Evolutionary conservation across 2,329 filamentous ascomycete species (phyloP).

Genomic region (Trichoderma sp.): DNA sequence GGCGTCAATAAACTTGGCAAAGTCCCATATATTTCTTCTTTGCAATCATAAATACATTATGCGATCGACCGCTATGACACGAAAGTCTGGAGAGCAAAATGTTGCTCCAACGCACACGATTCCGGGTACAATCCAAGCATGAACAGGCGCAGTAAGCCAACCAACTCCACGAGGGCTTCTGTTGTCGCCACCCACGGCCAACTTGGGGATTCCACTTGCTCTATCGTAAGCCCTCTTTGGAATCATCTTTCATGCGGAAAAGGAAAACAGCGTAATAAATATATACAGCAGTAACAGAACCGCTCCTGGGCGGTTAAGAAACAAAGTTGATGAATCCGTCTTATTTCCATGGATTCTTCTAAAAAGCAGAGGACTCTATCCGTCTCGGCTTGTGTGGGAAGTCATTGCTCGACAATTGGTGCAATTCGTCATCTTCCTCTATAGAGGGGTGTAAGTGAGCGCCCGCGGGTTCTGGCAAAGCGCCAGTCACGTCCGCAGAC

Average conservation of each 20-base stretch:
- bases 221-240: not conserved
- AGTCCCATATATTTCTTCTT: not conserved
- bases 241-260: not conserved
- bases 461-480: constrained; percentile 17
- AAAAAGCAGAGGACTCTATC: constrained; percentile 28
- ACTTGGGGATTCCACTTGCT: not conserved
- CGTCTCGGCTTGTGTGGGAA: constrained; percentile 26
- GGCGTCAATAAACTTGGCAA: not conserved
- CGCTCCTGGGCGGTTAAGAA: not conserved
- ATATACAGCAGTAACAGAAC: not conserved
- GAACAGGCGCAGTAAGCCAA: not conserved
- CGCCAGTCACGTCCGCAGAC: constrained; percentile 27
- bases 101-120: not conserved
- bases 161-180: not conserved
- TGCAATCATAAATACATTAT: constrained; percentile 6
- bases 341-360: constrained; percentile 23
- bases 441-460: constrained; percentile 28
- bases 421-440: constrained; percentile 30
- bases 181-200: not conserved
- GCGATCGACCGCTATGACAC: not conserved
- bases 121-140: not conserved
- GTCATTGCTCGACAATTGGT: constrained; percentile 26
- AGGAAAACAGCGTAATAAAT: not conserved
- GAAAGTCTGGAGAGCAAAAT: not conserved
- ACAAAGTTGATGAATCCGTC: not conserved